These are phyloP conservation scores for Tripterygium wilfordii DNA, from an alignment of 177 flowering plant species.

Conservation along the genomic window DNA sequence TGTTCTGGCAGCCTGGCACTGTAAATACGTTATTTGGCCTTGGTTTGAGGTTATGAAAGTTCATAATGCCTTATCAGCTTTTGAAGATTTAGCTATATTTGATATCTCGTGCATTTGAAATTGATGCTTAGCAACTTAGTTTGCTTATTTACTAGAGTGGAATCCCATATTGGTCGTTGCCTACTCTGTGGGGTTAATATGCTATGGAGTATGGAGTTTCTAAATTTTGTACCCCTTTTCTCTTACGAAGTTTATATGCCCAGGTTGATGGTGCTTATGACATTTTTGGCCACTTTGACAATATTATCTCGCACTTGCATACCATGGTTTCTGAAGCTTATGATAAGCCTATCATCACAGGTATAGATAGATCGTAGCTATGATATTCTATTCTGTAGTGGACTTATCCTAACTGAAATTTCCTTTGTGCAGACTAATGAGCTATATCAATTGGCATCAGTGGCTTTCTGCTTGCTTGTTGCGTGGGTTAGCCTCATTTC, in stretches of 20 bases:
- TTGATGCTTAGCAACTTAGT: too few relatives aligned
- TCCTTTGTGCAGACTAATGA: slow-evolving; percentile 81
- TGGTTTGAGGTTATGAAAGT: too few relatives aligned
- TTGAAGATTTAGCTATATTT: too few relatives aligned
- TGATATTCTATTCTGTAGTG: too few relatives aligned
- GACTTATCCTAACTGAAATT: too few relatives aligned
- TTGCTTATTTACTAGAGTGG: too few relatives aligned
- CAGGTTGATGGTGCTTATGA: slow-evolving; percentile 79
- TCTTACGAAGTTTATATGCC: slow-evolving; percentile 1
- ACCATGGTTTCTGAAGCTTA: slow-evolving; percentile 94
- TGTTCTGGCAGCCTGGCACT: too few relatives aligned
- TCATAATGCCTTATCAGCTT: too few relatives aligned
- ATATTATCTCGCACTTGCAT: slow-evolving; percentile 81
- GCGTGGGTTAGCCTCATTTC: slow-evolving; percentile 80
- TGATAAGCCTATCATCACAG: slow-evolving; percentile 96
- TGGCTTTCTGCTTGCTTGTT: slow-evolving; percentile 94
- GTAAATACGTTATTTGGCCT: too few relatives aligned
- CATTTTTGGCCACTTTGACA: slow-evolving; percentile 74
- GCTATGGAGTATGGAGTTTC: not conserved
- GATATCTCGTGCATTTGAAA: too few relatives aligned
- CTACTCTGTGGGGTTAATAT: too few relatives aligned
- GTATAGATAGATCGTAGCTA: slow-evolving; percentile 31
- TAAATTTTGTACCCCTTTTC: not conserved
- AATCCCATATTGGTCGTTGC: too few relatives aligned
- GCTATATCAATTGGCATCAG: slow-evolving; percentile 92